A percentile compares a stretch with the other conserved stretches of the same genome.
Conservation (phyloP, 2,329 filamentous ascomycete species). For the Aspergillus ibericus region DNA sequence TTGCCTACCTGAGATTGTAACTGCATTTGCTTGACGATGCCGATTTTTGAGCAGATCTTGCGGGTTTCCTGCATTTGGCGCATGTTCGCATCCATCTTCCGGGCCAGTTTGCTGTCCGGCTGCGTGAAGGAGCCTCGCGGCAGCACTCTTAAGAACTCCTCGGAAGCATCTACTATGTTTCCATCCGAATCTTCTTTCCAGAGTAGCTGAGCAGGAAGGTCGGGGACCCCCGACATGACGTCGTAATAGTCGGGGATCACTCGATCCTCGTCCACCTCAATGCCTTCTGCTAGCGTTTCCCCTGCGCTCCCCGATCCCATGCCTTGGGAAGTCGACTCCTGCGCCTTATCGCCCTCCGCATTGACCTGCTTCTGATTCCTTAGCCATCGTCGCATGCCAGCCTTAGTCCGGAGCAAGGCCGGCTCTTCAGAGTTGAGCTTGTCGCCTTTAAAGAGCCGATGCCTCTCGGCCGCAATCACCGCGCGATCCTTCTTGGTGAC, state of each 20-base stretch:
- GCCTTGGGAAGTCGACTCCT: conserved; percentile 47
- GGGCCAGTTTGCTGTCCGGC: conserved; percentile 70
- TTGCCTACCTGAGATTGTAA: conserved; percentile 81
- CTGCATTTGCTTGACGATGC: conserved; percentile 99
- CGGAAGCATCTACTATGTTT: conserved; percentile 81
- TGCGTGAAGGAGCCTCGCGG: conserved; percentile 73
- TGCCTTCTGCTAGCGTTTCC: conserved; percentile 90
- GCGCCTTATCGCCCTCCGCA: conserved; percentile 49
- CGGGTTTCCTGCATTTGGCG: conserved; percentile 94
- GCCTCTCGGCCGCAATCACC: conserved; percentile 77
- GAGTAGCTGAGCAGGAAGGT: conserved; percentile 72
- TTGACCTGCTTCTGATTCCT: conserved; percentile 73
- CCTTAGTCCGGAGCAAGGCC: conserved; percentile 78
- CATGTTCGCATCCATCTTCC: conserved; percentile 86
- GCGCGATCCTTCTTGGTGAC: conserved; percentile 96
- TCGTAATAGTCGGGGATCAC: conserved; percentile 95
- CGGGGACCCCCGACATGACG: conserved; percentile 78
- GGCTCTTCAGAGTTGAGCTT: conserved; percentile 85
- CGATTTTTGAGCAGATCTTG: conserved; percentile 93
- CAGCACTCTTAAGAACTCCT: conserved; percentile 78
- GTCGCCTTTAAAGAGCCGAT: conserved; percentile 80
- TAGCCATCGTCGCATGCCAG: conserved; percentile 85
- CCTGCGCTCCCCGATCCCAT: conserved; percentile 53
- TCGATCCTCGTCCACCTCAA: conserved; percentile 81
- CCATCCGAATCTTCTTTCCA: conserved; percentile 92